Base-by-base conservation (phyloP, 441 rosid genomes). In the Corymbia calophylla region DNA sequence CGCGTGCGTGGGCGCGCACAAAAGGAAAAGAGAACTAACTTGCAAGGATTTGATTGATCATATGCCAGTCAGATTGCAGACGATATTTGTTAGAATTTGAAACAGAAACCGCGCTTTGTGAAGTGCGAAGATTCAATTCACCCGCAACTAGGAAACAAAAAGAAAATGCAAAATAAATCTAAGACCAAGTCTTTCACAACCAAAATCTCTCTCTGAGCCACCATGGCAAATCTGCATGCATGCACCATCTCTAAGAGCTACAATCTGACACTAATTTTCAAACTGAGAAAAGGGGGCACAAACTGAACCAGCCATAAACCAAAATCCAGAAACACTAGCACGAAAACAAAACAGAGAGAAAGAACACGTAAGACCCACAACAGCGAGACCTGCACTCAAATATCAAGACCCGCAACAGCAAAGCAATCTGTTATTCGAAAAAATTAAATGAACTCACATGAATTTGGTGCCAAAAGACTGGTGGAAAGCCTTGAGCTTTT, bases 401-500 rank as follows among this genome's bases (percentile, higher is more conserved):
- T 2, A 77, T 77, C 84, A 44, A 77, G 51, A 77, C 53, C 84
- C 84, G 44, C 51, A 77, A 77, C 84, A 44, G 84, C 84, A 77
- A 44, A 77, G 3, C 51, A 7, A 77, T 44, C 15, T 16, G 29
- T 77, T 23, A 4, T 77, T 4, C 18, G 6, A 77, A 25, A 44
- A 25, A 77, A 47, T 32, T 4, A 15, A 2, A 55, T 39, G 81
- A 58, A 88, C 96, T 92, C 64, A 96, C 99, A 91, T 92, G 92
- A 96, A 93, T 89, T 94, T 94, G 88, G 93, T 89, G 84, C 93
- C 95, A 87, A 92, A 90, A 3, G 93, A 91, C 47, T 88, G 90
- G 86, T 94, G 96, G 60, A 95, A 93, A 92, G 93, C 93, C 82
- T 86, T 88, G 88, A 97, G 96, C 93, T 94, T 95, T 88, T 93